phyloP scores from a whole-genome alignment of 1,139 yeast genomes.

The Kodamaea sp. region DNA sequence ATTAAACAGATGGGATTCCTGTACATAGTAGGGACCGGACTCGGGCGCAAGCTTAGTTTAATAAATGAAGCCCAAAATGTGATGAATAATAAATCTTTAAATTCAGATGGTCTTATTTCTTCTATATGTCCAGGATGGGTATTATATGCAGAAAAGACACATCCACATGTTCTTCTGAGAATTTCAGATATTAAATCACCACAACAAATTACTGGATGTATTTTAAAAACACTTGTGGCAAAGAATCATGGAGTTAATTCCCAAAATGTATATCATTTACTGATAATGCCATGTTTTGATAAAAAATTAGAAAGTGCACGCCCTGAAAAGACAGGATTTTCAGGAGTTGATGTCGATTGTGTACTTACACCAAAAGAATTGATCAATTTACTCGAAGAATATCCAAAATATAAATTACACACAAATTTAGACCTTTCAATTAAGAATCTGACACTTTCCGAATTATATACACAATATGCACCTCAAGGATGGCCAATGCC shows the following conservation, averaged over 20 bases:
- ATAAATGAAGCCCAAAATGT: constrained; percentile 56
- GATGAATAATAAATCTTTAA: constrained; percentile 17
- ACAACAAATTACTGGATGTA: constrained; percentile 85
- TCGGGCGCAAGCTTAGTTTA: constrained; percentile 72
- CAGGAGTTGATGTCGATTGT: constrained; percentile 74
- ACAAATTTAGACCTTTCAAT: neutral
- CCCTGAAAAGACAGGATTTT: constrained; percentile 48
- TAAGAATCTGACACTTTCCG: constrained; percentile 4
- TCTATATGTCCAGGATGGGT: constrained; percentile 97
- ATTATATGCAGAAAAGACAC: constrained; percentile 91
- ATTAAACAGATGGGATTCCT: constrained; percentile 60
- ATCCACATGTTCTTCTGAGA: constrained; percentile 70
- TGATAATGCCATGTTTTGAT: constrained; percentile 96
- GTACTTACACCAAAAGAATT: constrained; percentile 90
- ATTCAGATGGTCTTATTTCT: constrained; percentile 36
- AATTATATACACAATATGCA: constrained; percentile 35
- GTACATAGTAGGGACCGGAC: constrained; percentile 78
- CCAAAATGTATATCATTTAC: constrained; percentile 63
- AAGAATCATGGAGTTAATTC: constrained; percentile 31
- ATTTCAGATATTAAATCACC: constrained; percentile 75
- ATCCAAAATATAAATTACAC: constrained; percentile 14
- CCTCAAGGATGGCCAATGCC: constrained; percentile 59
- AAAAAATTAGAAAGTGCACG: constrained; percentile 93
- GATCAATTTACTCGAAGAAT: constrained; percentile 62
- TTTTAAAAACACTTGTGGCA: constrained; percentile 59